Base-by-base conservation (phyloP, 768 basidiomycete species). In the Suillus lakei region DNA sequence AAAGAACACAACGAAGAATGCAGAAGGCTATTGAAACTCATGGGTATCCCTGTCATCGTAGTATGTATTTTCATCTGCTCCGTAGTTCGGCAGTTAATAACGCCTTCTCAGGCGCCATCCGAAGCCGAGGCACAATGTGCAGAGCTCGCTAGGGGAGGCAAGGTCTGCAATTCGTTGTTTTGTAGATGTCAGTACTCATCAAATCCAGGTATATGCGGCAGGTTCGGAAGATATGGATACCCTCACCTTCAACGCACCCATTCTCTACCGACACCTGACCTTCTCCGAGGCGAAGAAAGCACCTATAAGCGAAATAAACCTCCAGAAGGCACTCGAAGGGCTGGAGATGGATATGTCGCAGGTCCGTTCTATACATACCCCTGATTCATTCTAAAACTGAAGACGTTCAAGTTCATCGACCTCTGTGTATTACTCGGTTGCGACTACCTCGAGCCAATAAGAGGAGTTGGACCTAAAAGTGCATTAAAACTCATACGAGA, bases 221-320 rank as follows among this genome's bases (percentile, higher is more conserved):
- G 98, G 98, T 16, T 98, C 96, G 0, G 98, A 99, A 79, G 98
- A 99, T 77, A 99, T 99, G 98, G 98, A 99, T 72, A 99, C 98
- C 9, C 87, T 99, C 26, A 99, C 98, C 1, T 99, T 99, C 82
- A 86, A 88, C 69, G 82, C 97, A 0, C 97, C 98, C 2, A 90
- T 97, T 51, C 84, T 99, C 10, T 91, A 92, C 70, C 93, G 98
- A 34, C 98, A 98, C 78, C 86, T 99, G 65, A 99, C 98, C 15
- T 98, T 99, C 81, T 96, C 95, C 15, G 98, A 99, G 75, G 96
- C 96, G 16, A 95, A 97, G 77, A 99, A 98, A 73, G 89, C 92
- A 68, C 98, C 98, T 18, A 99, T 99, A 71, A 91, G 88, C 70
- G 95, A 98, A 72, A 95, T 99, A 63, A 87, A 86, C 70, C 88